phyloP scores from a whole-genome alignment of 108 stramenopile genomes.

The Seminavis robusta region DNA sequence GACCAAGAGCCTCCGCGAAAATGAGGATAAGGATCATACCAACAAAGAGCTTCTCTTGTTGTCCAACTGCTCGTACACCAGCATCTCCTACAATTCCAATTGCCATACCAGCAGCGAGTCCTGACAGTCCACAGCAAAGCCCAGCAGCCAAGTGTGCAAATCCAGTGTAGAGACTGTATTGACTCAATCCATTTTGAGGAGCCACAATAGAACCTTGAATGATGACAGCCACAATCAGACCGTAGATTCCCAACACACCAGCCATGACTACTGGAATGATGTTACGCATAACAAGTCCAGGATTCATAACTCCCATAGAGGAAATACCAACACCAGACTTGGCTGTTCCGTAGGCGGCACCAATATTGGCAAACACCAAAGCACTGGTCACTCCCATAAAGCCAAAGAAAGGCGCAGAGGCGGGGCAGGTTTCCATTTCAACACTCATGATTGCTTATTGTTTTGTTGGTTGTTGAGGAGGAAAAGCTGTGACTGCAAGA shows the following conservation, averaged over 20 bases:
- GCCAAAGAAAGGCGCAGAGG: slow-evolving; percentile 88
- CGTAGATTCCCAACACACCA: slow-evolving; percentile 99
- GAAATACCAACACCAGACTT: slow-evolving; percentile 98
- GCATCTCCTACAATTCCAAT: slow-evolving; percentile 99
- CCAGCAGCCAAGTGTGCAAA: slow-evolving; percentile 98
- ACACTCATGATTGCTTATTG: slow-evolving; percentile 67
- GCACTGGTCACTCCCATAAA: slow-evolving; percentile 89
- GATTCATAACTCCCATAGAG: slow-evolving; percentile 99
- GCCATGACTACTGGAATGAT: slow-evolving; percentile 99
- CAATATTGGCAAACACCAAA: slow-evolving; percentile 92
- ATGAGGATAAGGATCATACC: slow-evolving; percentile 99
- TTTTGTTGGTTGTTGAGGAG: too few species aligned
- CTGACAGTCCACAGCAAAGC: slow-evolving; percentile 95
- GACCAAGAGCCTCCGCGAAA: slow-evolving; percentile 98
- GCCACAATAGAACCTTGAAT: slow-evolving; percentile 84
- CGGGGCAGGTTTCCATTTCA: slow-evolving; percentile 91
- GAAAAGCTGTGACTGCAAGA: too few species aligned
- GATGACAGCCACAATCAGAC: slow-evolving; percentile 98
- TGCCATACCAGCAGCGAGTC: slow-evolving; percentile 97
- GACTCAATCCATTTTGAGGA: slow-evolving; percentile 67
- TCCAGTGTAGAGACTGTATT: slow-evolving; percentile 93
- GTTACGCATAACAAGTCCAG: slow-evolving; percentile 98
- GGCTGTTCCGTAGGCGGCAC: slow-evolving; percentile 97
- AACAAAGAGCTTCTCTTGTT: slow-evolving; percentile 97
- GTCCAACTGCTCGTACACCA: slow-evolving; percentile 97